Evolutionary conservation across 1,139 yeast species (phyloP).

Genomic region (Lodderomyces oxycetoniae): DNA sequence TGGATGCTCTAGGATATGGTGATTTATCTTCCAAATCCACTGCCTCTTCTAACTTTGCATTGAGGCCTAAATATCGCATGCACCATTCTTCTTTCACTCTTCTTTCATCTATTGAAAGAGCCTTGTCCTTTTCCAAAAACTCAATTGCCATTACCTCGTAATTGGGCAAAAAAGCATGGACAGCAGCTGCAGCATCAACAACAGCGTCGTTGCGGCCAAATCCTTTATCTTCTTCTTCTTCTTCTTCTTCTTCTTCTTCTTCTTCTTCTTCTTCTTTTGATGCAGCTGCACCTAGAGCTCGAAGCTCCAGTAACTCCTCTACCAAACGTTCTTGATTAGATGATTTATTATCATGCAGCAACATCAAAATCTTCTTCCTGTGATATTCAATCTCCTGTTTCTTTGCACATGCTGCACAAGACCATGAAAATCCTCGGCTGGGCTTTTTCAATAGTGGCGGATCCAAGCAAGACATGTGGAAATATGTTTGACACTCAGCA

Average conservation of each 20-base stretch:
- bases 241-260: slow-evolving; percentile 9
- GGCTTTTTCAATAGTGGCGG: slow-evolving; percentile 83
- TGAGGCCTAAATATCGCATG: slow-evolving; percentile 74
- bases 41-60: slow-evolving; percentile 72
- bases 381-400: slow-evolving; percentile 29
- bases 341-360: slow-evolving; percentile 41
- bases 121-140: slow-evolving; percentile 44
- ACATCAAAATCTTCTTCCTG: slow-evolving; percentile 33
- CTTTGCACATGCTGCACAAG: slow-evolving; percentile 77
- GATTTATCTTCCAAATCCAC: slow-evolving; percentile 70
- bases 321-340: slow-evolving; percentile 34
- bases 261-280: slow-evolving; percentile 13
- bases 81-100: slow-evolving; percentile 69
- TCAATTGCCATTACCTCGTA: slow-evolving; percentile 59
- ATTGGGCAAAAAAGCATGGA: slow-evolving; percentile 35
- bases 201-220: not conserved
- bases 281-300: slow-evolving; percentile 15
- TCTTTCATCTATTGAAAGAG: slow-evolving; percentile 41
- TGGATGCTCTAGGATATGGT: slow-evolving; percentile 79
- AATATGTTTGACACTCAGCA: slow-evolving; percentile 65
- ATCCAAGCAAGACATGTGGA: slow-evolving; percentile 80
- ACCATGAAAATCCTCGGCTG: slow-evolving; percentile 86
- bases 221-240: slow-evolving; percentile 11
- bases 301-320: slow-evolving; percentile 16
- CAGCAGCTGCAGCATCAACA: slow-evolving; percentile 3